Conservation (phyloP, 2,329 filamentous ascomycete species). For the Aspergillus tubingensis region DNA sequence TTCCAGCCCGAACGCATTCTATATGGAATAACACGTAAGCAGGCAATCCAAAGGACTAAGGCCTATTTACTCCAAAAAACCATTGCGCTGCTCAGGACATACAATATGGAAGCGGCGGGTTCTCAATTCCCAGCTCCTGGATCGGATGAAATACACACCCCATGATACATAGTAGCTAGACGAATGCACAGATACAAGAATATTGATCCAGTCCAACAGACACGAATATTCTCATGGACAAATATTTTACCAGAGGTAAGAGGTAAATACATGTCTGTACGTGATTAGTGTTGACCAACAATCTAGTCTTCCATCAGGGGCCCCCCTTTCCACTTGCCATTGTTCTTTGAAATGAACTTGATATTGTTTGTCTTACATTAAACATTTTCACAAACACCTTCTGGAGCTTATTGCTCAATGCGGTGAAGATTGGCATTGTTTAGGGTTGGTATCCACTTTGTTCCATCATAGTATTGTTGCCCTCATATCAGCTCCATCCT, state of each 20-base stretch:
- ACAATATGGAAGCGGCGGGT: too few relatives aligned
- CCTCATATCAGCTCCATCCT: not conserved
- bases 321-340: slow-evolving; percentile 7
- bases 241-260: not conserved
- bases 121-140: too few relatives aligned
- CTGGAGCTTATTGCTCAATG: not conserved
- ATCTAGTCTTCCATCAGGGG: not conserved
- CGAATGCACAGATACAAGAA: too few relatives aligned
- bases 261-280: not conserved
- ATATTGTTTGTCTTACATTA: slow-evolving; percentile 17
- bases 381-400: not conserved
- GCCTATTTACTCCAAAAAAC: too few relatives aligned
- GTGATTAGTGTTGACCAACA: not conserved
- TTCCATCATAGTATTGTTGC: slow-evolving; percentile 15
- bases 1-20: too few relatives aligned
- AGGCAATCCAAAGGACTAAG: too few relatives aligned
- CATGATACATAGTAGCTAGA: too few relatives aligned
- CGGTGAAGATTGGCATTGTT: slow-evolving; percentile 14
- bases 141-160: too few relatives aligned
- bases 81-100: too few relatives aligned
- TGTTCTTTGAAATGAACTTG: not conserved
- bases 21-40: too few relatives aligned
- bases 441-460: not conserved
- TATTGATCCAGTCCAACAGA: not conserved
- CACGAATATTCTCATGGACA: not conserved